Evolutionary conservation across 2,329 filamentous ascomycete genomes (phyloP), one percentile per base, ranked within the genome.

Genomic region (Diaporthe caulivora): DNA sequence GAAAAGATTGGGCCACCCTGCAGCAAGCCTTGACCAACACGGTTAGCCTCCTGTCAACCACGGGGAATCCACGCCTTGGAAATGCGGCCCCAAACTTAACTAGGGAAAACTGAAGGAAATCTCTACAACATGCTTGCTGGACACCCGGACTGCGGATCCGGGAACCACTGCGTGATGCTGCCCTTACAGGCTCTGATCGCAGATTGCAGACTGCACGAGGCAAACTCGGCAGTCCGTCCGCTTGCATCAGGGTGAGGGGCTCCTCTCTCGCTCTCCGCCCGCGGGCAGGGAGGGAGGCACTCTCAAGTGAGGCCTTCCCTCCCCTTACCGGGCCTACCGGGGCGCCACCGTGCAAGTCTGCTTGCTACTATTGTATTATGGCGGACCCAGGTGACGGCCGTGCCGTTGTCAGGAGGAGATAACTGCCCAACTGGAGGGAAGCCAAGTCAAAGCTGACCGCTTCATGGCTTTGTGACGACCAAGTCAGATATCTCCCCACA

Each of bases 381-480:
- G 70, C 72, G 71, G 47, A 60, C 29, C 67, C 49, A 55, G 72
- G 49, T 71, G 72, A 73, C 49, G 40, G 71, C 47, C 47, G 55
- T 49, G 47, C 40, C 60, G 67, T 26, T 62, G 68, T 72, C 70
- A 74, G 70, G 55, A 60, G 44, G 58, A 69, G 64, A 34, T 54
- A 54, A 74, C 49, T 21, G 34, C 54, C 73, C 64, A 70, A 65
- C 73, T 53, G 67, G 70, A 64, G 57, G 40, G 17, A 53, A 70
- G 73, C 70, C 73, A 70, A 70, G 71, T 69, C 64, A 68, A 49
- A 53, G 73, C 73, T 74, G 73, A 74, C 73, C 73, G 73, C 73
- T 65, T 57, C 55, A 74, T 74, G 64, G 47, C 58, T 72, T 74
- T 40, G 31, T 74, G 70, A 74, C 70, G 64, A 71, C 55, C 73